Conservation (phyloP, 2,329 filamentous ascomycete species). For the Verticillium longisporum region DNA sequence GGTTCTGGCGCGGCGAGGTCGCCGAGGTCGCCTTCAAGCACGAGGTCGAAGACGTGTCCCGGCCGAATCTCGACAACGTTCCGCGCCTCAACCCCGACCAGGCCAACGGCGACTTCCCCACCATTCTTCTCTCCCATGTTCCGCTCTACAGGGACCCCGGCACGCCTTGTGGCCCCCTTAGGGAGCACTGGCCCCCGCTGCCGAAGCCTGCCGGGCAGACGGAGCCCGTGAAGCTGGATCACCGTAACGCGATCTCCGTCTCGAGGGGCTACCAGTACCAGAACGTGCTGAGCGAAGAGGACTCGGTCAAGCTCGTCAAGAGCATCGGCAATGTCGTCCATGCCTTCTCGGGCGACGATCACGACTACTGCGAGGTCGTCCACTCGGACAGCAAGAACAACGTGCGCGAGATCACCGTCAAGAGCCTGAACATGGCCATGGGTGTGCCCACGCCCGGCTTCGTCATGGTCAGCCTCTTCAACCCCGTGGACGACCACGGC, state of each 20-base stretch:
- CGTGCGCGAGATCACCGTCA: conserved; percentile 84
- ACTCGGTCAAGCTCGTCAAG: conserved; percentile 69
- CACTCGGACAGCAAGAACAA: conserved; percentile 64
- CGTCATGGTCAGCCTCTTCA: conserved; percentile 83
- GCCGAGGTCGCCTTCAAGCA: conserved; percentile 52
- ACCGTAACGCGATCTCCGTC: conserved; percentile 73
- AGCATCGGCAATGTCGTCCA: conserved; percentile 76
- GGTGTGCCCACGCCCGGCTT: conserved; percentile 84
- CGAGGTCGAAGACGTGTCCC: conserved; percentile 48
- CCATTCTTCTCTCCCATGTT: conserved; percentile 84
- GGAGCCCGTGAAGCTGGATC: conserved; percentile 49
- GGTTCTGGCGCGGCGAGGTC: conserved; percentile 53
- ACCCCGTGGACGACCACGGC: conserved; percentile 65
- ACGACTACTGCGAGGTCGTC: conserved; percentile 90
- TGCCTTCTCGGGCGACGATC: conserved; percentile 92
- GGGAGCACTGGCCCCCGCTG: conserved; percentile 75
- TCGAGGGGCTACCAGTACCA: conserved; percentile 88
- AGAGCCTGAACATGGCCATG: conserved; percentile 95
- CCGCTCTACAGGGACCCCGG: conserved; percentile 77
- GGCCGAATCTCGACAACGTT: conserved; percentile 30
- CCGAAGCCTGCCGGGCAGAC: conserved; percentile 53
- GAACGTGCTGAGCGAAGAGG: conserved; percentile 74
- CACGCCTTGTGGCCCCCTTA: conserved; percentile 79
- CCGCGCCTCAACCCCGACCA: conserved; percentile 31
- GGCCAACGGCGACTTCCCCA: conserved; percentile 62